Evolutionary conservation across 257 asterid genomes (phyloP).

Genomic region (Avicennia marina): DNA sequence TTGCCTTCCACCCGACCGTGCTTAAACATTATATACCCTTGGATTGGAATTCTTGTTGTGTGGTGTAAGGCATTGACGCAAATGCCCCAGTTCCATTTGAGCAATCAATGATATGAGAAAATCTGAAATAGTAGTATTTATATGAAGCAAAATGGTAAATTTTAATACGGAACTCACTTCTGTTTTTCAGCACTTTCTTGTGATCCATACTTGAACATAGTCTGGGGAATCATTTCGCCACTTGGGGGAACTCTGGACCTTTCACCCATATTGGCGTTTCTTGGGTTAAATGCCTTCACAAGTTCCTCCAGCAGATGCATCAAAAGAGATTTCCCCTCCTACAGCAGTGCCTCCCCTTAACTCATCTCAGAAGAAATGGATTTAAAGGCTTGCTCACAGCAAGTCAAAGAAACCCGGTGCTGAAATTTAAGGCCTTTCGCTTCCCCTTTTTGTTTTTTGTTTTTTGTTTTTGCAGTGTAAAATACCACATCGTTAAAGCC

Average conservation of each 20-base stretch:
- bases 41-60: too few species aligned
- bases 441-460: conserved; percentile 5
- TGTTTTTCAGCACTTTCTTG: conserved; percentile 77
- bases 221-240: conserved; percentile 94
- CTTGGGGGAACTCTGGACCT: conserved; percentile 92
- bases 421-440: conserved; percentile 20
- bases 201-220: conserved; percentile 93
- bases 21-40: too few species aligned
- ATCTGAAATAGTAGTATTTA: too few species aligned
- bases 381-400: conserved; percentile 49
- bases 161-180: too few species aligned
- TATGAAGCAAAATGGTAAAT: too few species aligned
- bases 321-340: conserved; percentile 22
- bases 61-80: too few species aligned
- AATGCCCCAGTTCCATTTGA: too few species aligned
- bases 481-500: too few species aligned
- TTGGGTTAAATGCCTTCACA: conserved; percentile 67
- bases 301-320: conserved; percentile 41
- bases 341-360: conserved; percentile 28
- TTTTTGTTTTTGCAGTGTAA: too few species aligned
- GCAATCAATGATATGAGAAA: too few species aligned
- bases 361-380: conserved; percentile 62
- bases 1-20: too few species aligned
- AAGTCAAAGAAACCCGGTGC: conserved; percentile 24
- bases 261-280: conserved; percentile 82